Percentiles rank a stretch among this genome's conserved stretches.
Conservation (phyloP, 2,329 filamentous ascomycete species). For the Trichoderma sp. region DNA sequence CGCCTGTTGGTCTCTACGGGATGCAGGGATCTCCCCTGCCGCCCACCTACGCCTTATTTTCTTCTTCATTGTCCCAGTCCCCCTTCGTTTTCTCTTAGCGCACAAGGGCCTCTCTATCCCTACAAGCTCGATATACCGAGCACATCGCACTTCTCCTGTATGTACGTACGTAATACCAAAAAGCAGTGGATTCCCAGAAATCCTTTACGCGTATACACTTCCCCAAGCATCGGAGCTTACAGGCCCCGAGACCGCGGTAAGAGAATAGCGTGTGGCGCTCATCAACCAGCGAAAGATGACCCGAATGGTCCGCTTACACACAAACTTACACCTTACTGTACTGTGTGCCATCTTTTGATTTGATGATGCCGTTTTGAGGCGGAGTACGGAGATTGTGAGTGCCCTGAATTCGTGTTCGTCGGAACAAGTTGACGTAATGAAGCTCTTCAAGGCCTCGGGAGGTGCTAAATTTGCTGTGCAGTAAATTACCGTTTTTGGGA, state of each 20-base stretch:
- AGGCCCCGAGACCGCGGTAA: background rate
- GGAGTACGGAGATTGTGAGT: background rate
- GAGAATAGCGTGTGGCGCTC: background rate
- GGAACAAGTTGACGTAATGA: background rate
- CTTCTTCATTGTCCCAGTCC: background rate
- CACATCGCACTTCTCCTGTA: too few relatives aligned
- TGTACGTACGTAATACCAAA: background rate
- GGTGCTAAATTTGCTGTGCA: too few relatives aligned
- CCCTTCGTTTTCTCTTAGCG: background rate
- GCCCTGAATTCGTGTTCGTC: background rate
- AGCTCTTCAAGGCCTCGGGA: too few relatives aligned
- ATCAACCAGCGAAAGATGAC: background rate
- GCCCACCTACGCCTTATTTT: background rate
- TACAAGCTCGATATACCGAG: background rate
- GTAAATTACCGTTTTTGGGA: too few relatives aligned
- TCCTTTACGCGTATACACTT: background rate
- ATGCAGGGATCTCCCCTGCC: background rate
- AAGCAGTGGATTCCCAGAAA: background rate
- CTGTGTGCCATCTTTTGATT: background rate
- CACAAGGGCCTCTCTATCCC: background rate
- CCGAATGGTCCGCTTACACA: background rate
- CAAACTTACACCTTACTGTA: background rate
- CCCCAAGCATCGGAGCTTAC: background rate
- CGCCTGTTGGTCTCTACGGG: background rate
- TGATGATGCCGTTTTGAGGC: background rate